Percentiles rank a stretch among this genome's conserved stretches.
Evolutionary conservation across 2,329 filamentous ascomycete species (phyloP).

Genomic region (Diaporthe citrichinensis): DNA sequence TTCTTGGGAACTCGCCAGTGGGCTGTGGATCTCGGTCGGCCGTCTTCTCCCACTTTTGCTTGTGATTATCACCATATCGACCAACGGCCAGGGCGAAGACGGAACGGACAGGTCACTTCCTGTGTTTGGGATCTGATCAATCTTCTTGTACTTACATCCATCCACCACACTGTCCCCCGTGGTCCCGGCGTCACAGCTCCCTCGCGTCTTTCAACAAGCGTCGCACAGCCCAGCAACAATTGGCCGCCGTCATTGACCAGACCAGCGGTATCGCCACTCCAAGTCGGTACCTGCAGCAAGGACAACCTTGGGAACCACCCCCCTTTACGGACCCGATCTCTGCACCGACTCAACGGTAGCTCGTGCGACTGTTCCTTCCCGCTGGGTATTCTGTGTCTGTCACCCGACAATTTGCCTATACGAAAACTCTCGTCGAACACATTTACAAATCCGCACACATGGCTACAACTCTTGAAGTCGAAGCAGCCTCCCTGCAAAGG

Average conservation of each 20-base stretch:
- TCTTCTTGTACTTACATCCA: conserved; percentile 12
- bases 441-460: conserved; percentile 40
- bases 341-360: background rate
- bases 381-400: background rate
- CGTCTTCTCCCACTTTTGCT: conserved; percentile 32
- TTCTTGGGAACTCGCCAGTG: background rate
- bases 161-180: background rate
- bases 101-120: conserved; percentile 3
- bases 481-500: conserved; percentile 55
- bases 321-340: conserved; percentile 20
- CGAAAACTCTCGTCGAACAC: conserved; percentile 27
- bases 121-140: conserved; percentile 17
- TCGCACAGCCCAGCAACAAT: conserved; percentile 12
- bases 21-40: conserved; percentile 23
- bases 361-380: background rate
- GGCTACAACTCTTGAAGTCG: conserved; percentile 53
- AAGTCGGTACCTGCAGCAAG: conserved; percentile 16
- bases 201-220: conserved; percentile 12
- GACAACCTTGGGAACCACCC: conserved; percentile 10
- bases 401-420: conserved; percentile 26
- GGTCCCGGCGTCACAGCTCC: conserved; percentile 2
- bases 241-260: conserved; percentile 26
- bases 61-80: conserved; percentile 38
- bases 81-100: conserved; percentile 7
- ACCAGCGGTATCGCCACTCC: conserved; percentile 27